A percentile compares a stretch with the other conserved stretches of the same genome.
These are phyloP conservation scores for Spizellomyces sp. DNA, from an alignment of 192 early-diverging fungal species.

Conservation along the genomic window DNA sequence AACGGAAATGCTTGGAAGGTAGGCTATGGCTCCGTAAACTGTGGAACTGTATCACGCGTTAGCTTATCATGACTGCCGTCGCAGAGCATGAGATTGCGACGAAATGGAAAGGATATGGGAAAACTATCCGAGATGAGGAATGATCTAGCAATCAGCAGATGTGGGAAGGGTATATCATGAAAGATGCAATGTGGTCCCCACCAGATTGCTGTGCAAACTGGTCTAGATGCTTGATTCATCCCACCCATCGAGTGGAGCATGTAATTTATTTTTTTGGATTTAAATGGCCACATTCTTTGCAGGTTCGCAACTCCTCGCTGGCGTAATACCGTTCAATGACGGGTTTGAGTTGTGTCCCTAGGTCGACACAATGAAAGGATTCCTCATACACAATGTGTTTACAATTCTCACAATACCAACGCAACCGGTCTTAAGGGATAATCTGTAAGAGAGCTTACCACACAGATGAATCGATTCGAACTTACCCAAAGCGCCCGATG, in stretches of 20 bases:
- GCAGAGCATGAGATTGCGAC: conserved; percentile 12
- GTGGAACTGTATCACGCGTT: no score
- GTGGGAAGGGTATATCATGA: background rate
- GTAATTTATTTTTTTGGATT: conserved; percentile 37
- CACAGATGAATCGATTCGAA: background rate
- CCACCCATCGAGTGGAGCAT: no score
- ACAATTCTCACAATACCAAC: conserved; percentile 96
- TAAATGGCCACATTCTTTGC: conserved; percentile 54
- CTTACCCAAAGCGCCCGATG: conserved; percentile 68
- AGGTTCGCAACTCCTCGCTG: conserved; percentile 70
- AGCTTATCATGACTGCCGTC: no score
- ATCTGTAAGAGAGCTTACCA: background rate
- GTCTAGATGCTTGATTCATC: no score
- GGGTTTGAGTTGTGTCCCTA: conserved; percentile 88
- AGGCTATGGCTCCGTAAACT: background rate
- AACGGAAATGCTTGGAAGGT: conserved; percentile 32
- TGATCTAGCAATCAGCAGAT: background rate
- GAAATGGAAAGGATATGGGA: conserved; percentile 4
- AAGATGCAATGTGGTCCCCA: background rate
- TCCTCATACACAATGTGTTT: conserved; percentile 83
- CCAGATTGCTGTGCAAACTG: no score
- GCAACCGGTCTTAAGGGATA: conserved; percentile 69
- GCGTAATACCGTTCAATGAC: conserved; percentile 84
- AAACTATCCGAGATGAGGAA: conserved; percentile 1
- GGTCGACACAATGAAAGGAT: conserved; percentile 85